Conservation (phyloP, 2,329 filamentous ascomycete genomes). For the Fusarium musae region DNA sequence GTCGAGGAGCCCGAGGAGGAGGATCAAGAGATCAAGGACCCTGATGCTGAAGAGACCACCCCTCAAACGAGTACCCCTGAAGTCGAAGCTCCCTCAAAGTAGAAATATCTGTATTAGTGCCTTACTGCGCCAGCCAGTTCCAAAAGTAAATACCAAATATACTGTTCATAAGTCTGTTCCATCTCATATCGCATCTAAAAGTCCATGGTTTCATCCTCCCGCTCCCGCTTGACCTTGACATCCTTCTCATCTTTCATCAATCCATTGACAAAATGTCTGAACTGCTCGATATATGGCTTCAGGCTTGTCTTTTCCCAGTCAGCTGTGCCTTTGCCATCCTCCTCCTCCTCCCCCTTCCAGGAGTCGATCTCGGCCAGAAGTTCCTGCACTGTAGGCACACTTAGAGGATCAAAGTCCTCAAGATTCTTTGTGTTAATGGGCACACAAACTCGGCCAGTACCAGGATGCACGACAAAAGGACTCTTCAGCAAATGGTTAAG, state of each 20-base stretch:
- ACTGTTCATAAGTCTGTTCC: constrained; percentile 25
- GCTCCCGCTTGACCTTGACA: constrained; percentile 64
- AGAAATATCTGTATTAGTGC: constrained; percentile 28
- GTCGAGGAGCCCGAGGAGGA: constrained; percentile 47
- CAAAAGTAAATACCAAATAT: constrained; percentile 28
- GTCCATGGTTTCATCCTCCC: constrained; percentile 64
- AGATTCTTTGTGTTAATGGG: constrained; percentile 82
- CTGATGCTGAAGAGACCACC: constrained; percentile 2
- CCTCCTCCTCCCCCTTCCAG: constrained; percentile 67
- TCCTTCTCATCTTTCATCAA: constrained; percentile 81
- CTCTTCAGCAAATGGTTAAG: constrained; percentile 97
- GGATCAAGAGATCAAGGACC: constrained; percentile 45
- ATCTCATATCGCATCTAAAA: constrained; percentile 53
- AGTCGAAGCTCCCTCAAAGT: constrained; percentile 18
- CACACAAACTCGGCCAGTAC: constrained; percentile 93
- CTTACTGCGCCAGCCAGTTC: constrained; percentile 33
- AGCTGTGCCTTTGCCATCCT: constrained; percentile 59
- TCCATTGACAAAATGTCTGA: constrained; percentile 80
- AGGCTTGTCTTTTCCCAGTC: constrained; percentile 99
- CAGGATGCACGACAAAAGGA: constrained; percentile 95
- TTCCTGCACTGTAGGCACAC: constrained; percentile 88
- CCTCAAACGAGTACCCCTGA: constrained; percentile 6
- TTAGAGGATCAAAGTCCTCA: constrained; percentile 86
- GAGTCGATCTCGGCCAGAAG: constrained; percentile 87
- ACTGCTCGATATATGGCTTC: constrained; percentile 91